phyloP scores from a whole-genome alignment of 192 early-diverging fungal species.

The Diversispora eburnea region DNA sequence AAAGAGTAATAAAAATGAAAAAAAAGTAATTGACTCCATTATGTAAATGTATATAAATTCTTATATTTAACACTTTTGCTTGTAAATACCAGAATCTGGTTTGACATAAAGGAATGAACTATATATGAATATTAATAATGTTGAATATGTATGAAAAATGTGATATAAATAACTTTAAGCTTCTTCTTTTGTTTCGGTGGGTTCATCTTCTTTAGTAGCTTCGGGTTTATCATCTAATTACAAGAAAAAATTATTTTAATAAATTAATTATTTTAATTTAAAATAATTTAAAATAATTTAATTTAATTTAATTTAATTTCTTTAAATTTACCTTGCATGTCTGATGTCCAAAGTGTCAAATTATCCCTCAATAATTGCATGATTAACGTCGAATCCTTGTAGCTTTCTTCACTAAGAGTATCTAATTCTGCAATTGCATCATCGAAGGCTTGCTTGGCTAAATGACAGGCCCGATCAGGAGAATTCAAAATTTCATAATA shows the following conservation, averaged over 20 bases:
- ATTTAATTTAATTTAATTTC: neutral
- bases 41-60: slow-evolving; percentile 15
- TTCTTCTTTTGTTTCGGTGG: slow-evolving; percentile 10
- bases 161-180: slow-evolving; percentile 3
- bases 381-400: slow-evolving; percentile 99
- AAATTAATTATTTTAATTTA: neutral
- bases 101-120: slow-evolving; percentile 10
- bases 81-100: neutral
- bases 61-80: neutral
- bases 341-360: slow-evolving; percentile 98
- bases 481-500: slow-evolving; percentile 99
- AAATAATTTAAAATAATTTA: neutral
- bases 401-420: slow-evolving; percentile 96
- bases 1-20: neutral
- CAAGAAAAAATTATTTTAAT: neutral
- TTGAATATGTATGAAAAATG: slow-evolving; percentile 10
- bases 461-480: slow-evolving; percentile 93
- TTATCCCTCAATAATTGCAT: slow-evolving; percentile 99
- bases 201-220: slow-evolving; percentile 21
- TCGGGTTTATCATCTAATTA: slow-evolving; percentile 25
- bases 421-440: slow-evolving; percentile 99
- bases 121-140: neutral
- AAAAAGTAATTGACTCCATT: neutral
- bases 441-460: slow-evolving; percentile 92
- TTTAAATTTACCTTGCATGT: slow-evolving; percentile 70